These are phyloP conservation scores for Carex pumila DNA, from an alignment of 176 grass and related monocot genomes.

Conservation along the genomic window DNA sequence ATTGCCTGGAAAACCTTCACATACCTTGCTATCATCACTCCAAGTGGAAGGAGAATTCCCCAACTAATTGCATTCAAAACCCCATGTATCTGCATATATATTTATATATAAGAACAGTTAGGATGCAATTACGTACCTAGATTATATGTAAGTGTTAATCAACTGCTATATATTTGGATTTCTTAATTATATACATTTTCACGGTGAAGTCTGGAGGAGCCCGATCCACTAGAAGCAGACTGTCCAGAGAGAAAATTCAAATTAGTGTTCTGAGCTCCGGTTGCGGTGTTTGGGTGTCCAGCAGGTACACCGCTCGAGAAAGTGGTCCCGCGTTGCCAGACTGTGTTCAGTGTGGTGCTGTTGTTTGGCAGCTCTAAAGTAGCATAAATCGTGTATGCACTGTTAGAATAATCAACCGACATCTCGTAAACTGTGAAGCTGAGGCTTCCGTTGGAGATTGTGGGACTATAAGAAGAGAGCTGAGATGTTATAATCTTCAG, in stretches of 20 bases:
- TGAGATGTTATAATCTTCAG: constrained; percentile 20
- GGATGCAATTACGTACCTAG: background rate
- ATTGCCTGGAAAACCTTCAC: constrained; percentile 62
- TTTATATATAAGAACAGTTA: background rate
- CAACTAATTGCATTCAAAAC: constrained; percentile 66
- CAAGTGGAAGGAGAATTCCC: constrained; percentile 70
- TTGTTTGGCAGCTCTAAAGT: constrained; percentile 45
- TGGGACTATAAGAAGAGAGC: background rate
- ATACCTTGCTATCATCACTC: constrained; percentile 83
- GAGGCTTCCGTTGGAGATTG: background rate
- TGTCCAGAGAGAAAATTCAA: constrained; percentile 58
- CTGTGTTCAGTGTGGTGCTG: constrained; percentile 34
- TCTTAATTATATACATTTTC: constrained; percentile 66
- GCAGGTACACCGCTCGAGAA: background rate
- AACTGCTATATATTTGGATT: background rate
- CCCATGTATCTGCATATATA: constrained; percentile 62
- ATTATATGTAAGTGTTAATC: background rate
- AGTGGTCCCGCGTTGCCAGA: constrained; percentile 56
- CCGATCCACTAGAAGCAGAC: constrained; percentile 9
- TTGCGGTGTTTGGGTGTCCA: background rate
- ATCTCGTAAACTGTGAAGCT: constrained; percentile 25
- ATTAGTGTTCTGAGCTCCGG: background rate
- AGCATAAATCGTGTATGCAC: constrained; percentile 65
- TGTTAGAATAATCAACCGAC: constrained; percentile 36
- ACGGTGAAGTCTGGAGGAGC: constrained; percentile 47